Conservation (phyloP, 768 basidiomycete species). For the Crepidotus variabilis region DNA sequence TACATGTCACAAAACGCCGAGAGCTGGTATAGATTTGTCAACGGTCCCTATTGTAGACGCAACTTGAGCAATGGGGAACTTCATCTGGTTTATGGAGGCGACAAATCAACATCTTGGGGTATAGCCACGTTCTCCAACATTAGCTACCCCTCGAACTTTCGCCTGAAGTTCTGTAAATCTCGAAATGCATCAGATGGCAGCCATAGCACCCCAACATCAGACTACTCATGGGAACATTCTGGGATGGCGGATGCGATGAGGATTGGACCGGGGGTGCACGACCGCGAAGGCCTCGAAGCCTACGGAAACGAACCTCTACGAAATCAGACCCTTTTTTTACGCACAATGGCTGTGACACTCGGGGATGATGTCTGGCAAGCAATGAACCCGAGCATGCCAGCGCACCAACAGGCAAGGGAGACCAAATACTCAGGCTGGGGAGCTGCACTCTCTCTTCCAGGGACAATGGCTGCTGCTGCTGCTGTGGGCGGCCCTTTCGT, state of each 20-base stretch:
- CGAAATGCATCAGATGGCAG: background rate
- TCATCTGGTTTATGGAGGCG: background rate
- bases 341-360: background rate
- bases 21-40: background rate
- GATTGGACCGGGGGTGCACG: background rate
- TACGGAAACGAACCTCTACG: background rate
- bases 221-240: conserved; percentile 1
- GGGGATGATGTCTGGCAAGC: background rate
- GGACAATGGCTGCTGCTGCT: too few relatives aligned
- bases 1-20: background rate
- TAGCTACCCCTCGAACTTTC: background rate
- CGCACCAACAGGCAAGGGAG: background rate
- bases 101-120: background rate
- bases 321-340: background rate
- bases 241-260: background rate
- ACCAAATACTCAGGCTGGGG: background rate
- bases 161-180: background rate
- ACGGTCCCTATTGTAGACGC: background rate
- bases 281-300: background rate
- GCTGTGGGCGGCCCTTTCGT: too few relatives aligned
- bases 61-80: background rate
- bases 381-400: background rate
- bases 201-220: background rate
- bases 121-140: background rate
- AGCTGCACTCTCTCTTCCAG: background rate